Base-by-base conservation (phyloP, 2,329 filamentous ascomycete species). In the Xylaria sp. region DNA sequence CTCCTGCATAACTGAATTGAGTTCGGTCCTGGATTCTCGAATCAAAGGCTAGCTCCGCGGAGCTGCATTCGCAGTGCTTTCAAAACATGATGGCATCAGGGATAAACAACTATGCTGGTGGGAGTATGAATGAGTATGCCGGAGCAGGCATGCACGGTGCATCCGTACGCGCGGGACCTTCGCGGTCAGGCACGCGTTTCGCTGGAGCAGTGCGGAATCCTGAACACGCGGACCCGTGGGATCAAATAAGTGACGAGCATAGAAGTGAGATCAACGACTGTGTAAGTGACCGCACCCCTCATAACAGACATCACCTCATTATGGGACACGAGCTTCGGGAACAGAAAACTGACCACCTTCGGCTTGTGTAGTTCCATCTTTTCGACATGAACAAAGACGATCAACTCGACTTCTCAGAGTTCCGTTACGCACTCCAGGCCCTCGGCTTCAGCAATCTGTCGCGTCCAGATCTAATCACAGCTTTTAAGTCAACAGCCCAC, bases 341-440 rank as follows among this genome's bases (percentile, higher is more conserved):
- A 49, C 9, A 49, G 6, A 57, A 27, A 53, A 38, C 62, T 69
- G 70, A 69, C 68, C 45, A 39, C 31, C 44, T 20, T 15, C 13
- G 29, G 33, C 50, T 13, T 27, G 33, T 58, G 47, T 71, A 97
- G 92, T 98, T 98, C 81, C 90, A 90, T 69, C 89, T 98, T 71
- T 98, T 99, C 85, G 96, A 98, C 79, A 91, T 97, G 76, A 95
- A 98, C 85, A 95, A 96, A 79, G 94, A 98, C 82, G 88, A 90
- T 53, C 90, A 92, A 80, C 93, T 99, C 77, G 95, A 98, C 83
- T 98, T 97, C 84, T 96, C 98, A 82, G 96, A 99, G 82, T 92
- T 98, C 78, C 95, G 96, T 80, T 96, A 98, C 81, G 94, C 95
- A 67, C 90, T 98, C 75, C 96, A 96, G 78, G 96, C 96, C 3